These are phyloP conservation scores for Ophiostoma ulmi DNA, from an alignment of 2,329 filamentous ascomycete genomes.

Conservation along the genomic window DNA sequence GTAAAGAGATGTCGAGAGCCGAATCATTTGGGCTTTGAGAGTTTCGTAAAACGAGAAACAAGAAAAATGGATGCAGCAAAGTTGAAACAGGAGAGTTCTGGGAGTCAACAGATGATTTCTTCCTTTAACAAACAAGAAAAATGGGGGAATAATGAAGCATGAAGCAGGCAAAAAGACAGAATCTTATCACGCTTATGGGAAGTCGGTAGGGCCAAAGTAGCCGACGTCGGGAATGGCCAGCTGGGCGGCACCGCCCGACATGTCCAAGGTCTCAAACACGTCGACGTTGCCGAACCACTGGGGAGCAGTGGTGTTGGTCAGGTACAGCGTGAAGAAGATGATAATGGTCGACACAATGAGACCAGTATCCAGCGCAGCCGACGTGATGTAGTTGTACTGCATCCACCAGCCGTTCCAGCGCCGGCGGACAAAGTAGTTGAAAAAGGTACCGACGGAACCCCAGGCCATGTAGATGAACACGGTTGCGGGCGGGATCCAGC, in stretches of 20 bases:
- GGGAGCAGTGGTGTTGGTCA: constrained; percentile 52
- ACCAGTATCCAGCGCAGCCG: constrained; percentile 64
- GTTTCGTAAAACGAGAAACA: constrained; percentile 24
- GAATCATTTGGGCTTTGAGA: constrained; percentile 24
- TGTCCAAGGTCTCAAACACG: constrained; percentile 24
- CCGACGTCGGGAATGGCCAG: constrained; percentile 15
- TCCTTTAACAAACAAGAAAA: not conserved
- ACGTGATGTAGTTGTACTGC: constrained; percentile 72
- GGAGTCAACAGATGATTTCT: not conserved
- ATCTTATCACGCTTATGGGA: constrained; percentile 18
- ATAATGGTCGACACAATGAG: constrained; percentile 61
- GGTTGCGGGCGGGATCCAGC: constrained; percentile 62
- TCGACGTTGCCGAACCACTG: constrained; percentile 58
- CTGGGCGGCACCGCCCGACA: constrained; percentile 19
- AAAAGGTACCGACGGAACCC: constrained; percentile 61
- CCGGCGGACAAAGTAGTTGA: constrained; percentile 63
- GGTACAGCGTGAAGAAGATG: constrained; percentile 63
- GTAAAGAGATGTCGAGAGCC: not conserved
- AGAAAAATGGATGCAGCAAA: not conserved
- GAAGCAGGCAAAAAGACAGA: not conserved
- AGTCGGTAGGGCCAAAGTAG: constrained; percentile 26
- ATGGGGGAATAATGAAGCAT: not conserved
- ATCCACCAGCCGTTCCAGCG: constrained; percentile 68
- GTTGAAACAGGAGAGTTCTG: not conserved
- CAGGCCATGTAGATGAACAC: constrained; percentile 67